Evolutionary conservation across 2,329 filamentous ascomycete species (phyloP), one percentile per base, ranked within the genome.

Genomic region (Colletotrichum musae): DNA sequence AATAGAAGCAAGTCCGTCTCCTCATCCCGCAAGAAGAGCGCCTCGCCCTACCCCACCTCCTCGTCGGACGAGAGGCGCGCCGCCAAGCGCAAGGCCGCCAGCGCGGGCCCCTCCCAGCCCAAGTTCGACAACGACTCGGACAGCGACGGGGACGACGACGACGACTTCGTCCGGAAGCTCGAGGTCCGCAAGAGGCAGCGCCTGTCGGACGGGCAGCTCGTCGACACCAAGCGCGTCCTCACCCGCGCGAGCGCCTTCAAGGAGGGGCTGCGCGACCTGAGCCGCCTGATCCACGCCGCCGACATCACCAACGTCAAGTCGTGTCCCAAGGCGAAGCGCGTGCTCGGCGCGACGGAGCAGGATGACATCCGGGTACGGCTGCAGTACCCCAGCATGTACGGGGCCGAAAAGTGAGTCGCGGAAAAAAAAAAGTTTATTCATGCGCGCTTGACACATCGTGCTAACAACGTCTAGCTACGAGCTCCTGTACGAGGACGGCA

Each of bases 381-480:
- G 73, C 93, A 96, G 79, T 98, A 98, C 80, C 95, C 96, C 10
- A 95, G 93, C 78, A 84, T 86, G 71, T 88, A 89, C 64, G 86
- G 86, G 58, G 87, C 88, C 61, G 93, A 96, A 80, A 89, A 86
- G 90, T 93, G 83, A 75, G 81, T 70, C 28, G 50, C 54, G 48
- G 16, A 7, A 47, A 47, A 18, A 47, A 47, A 45, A n/a, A 4
- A 6, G 12, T 21, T 2, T 50, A 18, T 21, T 15, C 15, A 43
- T 15, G 16, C 41, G 16, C 47, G 47, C 16, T 24, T 12, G 6
- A n/a, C 12, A 26, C n/a, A 6, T 18, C 18, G 5, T 18, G 28
- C 52, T 68, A 53, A 70, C 53, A 15, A 16, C 47, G 45, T 9
- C 26, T 72, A 86, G 91, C 73, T 94, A 93, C 76, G 89, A 95